These are phyloP conservation scores for Cryptococcus floricola DNA, from an alignment of 1,284 basidiomycete species.

Conservation along the genomic window DNA sequence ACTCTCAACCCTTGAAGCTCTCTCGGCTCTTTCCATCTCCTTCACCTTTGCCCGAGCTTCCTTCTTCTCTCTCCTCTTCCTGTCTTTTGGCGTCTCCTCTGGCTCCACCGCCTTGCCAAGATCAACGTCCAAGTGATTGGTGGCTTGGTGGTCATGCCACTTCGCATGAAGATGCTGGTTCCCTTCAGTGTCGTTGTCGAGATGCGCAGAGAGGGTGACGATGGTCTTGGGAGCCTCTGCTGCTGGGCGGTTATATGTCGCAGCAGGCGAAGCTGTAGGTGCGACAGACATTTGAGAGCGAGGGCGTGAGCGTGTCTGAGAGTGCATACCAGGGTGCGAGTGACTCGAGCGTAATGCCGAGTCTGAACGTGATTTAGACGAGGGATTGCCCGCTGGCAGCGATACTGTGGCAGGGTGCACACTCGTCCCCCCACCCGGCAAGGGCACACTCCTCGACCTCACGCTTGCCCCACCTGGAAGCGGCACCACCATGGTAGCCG, in stretches of 20 bases:
- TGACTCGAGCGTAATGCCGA: not conserved
- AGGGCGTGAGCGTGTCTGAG: not conserved
- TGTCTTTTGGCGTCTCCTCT: constrained; percentile 17
- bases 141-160: constrained; percentile 22
- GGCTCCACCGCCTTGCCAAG: constrained; percentile 1
- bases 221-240: constrained; percentile 20
- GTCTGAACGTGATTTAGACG: not conserved
- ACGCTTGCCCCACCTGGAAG: too few species aligned
- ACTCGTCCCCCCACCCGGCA: too few species aligned
- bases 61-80: constrained; percentile 15
- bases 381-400: too few species aligned
- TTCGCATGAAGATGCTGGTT: constrained; percentile 33
- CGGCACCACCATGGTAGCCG: not conserved
- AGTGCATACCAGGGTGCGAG: not conserved
- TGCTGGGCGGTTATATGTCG: too few species aligned
- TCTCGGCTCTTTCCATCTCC: constrained; percentile 11
- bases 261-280: not conserved
- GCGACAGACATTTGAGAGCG: not conserved
- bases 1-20: constrained; percentile 1
- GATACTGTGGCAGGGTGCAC: too few species aligned
- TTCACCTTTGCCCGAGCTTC: constrained; percentile 17
- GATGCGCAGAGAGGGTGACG: constrained; percentile 29
- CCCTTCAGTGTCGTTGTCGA: constrained; percentile 26
- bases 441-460: too few species aligned
- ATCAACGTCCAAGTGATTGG: constrained; percentile 13